These are phyloP conservation scores for Huiozyma sinensis DNA, from an alignment of 805 yeast genomes.

Conservation along the genomic window DNA sequence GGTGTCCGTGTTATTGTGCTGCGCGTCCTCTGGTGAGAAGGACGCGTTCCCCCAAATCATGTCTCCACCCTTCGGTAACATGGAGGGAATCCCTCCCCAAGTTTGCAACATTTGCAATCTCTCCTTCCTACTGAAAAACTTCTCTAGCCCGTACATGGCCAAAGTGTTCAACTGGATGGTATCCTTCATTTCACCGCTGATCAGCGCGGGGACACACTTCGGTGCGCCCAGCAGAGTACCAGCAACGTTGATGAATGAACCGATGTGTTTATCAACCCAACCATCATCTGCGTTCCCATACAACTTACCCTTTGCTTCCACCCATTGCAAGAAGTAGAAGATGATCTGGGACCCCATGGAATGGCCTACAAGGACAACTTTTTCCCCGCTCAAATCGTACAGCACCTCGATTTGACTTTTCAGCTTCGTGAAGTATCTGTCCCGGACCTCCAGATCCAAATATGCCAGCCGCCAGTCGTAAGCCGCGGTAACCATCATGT, in stretches of 20 bases:
- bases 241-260: slow-evolving; percentile 73
- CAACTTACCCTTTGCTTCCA: slow-evolving; percentile 68
- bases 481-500: slow-evolving; percentile 80
- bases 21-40: slow-evolving; percentile 60
- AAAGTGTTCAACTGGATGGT: slow-evolving; percentile 87
- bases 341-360: slow-evolving; percentile 95
- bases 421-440: slow-evolving; percentile 70
- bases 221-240: slow-evolving; percentile 94
- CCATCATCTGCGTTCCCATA: slow-evolving; percentile 84
- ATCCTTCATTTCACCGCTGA: slow-evolving; percentile 98
- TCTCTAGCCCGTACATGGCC: slow-evolving; percentile 90
- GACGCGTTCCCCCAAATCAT: slow-evolving; percentile 72
- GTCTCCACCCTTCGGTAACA: slow-evolving; percentile 95
- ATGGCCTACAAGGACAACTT: slow-evolving; percentile 74
- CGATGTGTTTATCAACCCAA: slow-evolving; percentile 85
- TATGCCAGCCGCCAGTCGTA: slow-evolving; percentile 96
- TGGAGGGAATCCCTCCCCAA: slow-evolving; percentile 87
- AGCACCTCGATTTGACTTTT: slow-evolving; percentile 62
- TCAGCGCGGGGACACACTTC: slow-evolving; percentile 77
- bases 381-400: slow-evolving; percentile 43
- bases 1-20: slow-evolving; percentile 29
- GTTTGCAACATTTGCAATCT: slow-evolving; percentile 75
- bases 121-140: slow-evolving; percentile 82
- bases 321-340: slow-evolving; percentile 91
- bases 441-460: slow-evolving; percentile 78